Evolutionary conservation across 805 yeast genomes (phyloP).

Genomic region (Wickerhamiella azymoides): DNA sequence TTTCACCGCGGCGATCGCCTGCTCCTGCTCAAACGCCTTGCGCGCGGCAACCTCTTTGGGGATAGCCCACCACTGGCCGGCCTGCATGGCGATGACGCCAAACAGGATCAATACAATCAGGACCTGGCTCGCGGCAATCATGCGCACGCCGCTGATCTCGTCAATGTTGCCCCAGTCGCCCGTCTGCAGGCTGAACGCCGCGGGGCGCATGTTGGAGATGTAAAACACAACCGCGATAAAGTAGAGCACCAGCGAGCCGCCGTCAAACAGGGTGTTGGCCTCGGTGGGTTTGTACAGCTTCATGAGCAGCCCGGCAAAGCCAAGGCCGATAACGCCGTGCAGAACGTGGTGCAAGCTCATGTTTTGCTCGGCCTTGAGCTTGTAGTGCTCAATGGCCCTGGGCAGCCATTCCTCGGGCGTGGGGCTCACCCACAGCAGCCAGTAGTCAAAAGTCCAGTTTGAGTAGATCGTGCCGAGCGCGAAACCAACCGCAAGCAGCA

Average conservation of each 20-base stretch:
- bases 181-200: slow-evolving; percentile 49
- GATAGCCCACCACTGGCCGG: slow-evolving; percentile 75
- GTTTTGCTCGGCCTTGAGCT: slow-evolving; percentile 57
- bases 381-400: slow-evolving; percentile 58
- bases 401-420: slow-evolving; percentile 42
- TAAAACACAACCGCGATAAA: slow-evolving; percentile 66
- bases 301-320: slow-evolving; percentile 56
- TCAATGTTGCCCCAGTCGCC: slow-evolving; percentile 94
- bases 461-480: slow-evolving; percentile 65
- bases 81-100: slow-evolving; percentile 77
- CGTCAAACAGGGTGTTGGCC: slow-evolving; percentile 78
- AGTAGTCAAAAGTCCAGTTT: slow-evolving; percentile 70
- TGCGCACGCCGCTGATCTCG: slow-evolving; percentile 71
- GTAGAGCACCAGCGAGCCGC: slow-evolving; percentile 64
- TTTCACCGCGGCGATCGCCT: slow-evolving; percentile 8
- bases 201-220: slow-evolving; percentile 73
- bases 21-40: slow-evolving; percentile 9
- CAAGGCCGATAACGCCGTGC: slow-evolving; percentile 48
- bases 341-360: slow-evolving; percentile 42
- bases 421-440: slow-evolving; percentile 51
- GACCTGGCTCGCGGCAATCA: slow-evolving; percentile 77
- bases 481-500: slow-evolving; percentile 45
- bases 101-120: slow-evolving; percentile 55
- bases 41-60: slow-evolving; percentile 11
- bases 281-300: slow-evolving; percentile 80